A percentile compares a stretch with the other conserved stretches of the same genome.
phyloP scores from a whole-genome alignment of 2,329 filamentous ascomycete genomes.

The Talaromyces albobiverticillius region DNA sequence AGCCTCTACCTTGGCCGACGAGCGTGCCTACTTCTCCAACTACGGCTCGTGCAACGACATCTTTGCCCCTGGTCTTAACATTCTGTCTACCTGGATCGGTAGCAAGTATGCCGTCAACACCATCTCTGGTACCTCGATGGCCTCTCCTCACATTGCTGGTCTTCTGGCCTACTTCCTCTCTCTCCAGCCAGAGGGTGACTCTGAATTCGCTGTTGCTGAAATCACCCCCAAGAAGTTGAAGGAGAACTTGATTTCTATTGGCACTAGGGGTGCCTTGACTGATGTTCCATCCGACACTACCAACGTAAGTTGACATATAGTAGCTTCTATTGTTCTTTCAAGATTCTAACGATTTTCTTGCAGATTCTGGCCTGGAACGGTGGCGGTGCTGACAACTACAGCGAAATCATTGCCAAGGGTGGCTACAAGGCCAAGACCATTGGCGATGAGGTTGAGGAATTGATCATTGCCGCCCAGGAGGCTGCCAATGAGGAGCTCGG shows the following conservation, averaged over 20 bases:
- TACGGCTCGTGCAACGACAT: conserved; percentile 99
- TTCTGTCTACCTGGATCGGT: conserved; percentile 97
- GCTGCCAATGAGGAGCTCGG: conserved; percentile 45
- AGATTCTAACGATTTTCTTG: conserved; percentile 22
- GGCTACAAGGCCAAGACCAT: conserved; percentile 59
- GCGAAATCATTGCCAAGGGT: conserved; percentile 71
- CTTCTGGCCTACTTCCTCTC: conserved; percentile 97
- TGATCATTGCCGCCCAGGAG: conserved; percentile 50
- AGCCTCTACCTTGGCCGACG: conserved; percentile 87
- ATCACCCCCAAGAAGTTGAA: conserved; percentile 95
- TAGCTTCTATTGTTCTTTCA: not conserved
- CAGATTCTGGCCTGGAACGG: conserved; percentile 96
- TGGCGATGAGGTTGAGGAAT: conserved; percentile 36
- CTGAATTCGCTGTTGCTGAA: conserved; percentile 81
- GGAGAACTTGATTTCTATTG: conserved; percentile 77
- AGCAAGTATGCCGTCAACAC: conserved; percentile 95
- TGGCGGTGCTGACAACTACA: conserved; percentile 89
- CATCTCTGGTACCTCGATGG: conserved; percentile 99
- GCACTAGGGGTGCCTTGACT: conserved; percentile 71
- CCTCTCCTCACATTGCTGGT: conserved; percentile 93
- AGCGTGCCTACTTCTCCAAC: conserved; percentile 99
- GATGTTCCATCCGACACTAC: conserved; percentile 83
- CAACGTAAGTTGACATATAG: conserved; percentile 58
- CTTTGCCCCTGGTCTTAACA: conserved; percentile 95
- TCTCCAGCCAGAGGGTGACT: conserved; percentile 85